Base-by-base conservation (phyloP, 106 monocot species). In the Dioscorea zingiberensis region DNA sequence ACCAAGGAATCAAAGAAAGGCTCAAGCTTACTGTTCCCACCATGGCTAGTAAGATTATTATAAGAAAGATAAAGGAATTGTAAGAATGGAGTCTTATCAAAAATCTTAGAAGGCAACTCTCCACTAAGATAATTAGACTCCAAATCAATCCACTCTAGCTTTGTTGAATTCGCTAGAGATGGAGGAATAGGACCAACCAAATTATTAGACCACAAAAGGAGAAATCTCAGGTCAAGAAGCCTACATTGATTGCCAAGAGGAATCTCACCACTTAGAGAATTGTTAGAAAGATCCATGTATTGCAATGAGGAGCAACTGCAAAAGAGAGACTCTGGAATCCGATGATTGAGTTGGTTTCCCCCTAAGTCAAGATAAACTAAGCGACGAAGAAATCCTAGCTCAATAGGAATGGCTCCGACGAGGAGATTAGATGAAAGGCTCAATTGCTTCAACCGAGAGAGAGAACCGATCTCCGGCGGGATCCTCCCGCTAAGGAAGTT, bases 221-320 rank as follows among this genome's bases (percentile, higher is more conserved):
- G 79, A 49, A 67, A 80, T 18, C 70, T 60, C 66, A 94, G 64
- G 25, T 78, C 69, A 4, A 38, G 22, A 16, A 91, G 76, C 55
- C 25, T 47, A 55, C 83, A 87, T 7, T 69, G 59, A 12, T 51
- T 24, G 1, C 29, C 3, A 1, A 76, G 6, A 5, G 79, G 75
- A 24, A 94, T 91, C 21, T 64, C 58, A 1, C 94, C 91, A 13
- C 51, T 18, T 21, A 94, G 80, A 15, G 91, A 87, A 63, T 94
- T 94, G 78, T 91, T 76, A 1, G 91, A 78, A 24, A 94, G 70
- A 44, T 87, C 94, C 48, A 88, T 56, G 58, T 87, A 85, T 44
- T 80, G 75, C 72, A 87, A 22, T 0, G 74, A 60, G n/a, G 87
- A 68, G 55, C 59, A 67, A 65, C 85, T 91, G 77, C 87, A 91